Base-by-base conservation (phyloP, 225 moss, liverwort and hornwort species). In the Marchantia paleacea region DNA sequence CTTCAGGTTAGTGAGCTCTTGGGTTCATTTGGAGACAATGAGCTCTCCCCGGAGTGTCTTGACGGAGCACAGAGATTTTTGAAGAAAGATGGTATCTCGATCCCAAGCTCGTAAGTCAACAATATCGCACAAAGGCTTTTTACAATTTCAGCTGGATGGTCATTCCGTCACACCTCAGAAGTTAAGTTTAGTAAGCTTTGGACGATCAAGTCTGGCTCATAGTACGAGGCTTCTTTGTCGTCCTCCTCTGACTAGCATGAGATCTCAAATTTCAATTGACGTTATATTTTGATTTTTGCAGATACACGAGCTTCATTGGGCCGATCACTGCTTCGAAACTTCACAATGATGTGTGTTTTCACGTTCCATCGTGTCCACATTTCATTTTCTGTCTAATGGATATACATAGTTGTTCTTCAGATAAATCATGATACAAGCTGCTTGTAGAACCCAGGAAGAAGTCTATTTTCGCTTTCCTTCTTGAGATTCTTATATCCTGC, bases 11-110 rank as follows among this genome's bases (percentile, higher is more conserved):
- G 97, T 86, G 97, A 97, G 87, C 92, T 97, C 30, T 83, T 97
- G 62, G 97, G 97, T 13, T 97, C 97, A 29, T 97, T 97, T 82
- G 97, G 97, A 76, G 97, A 97, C 75, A 97, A 97, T 63, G 97
- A 97, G 75, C 90, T 97, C 30, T 97, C 97, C 29, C 97, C 97
- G 7, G 95, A 97, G 80, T 97, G 97, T 88, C 85, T 97, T 63
- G 95, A 95, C 80, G 97, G 97, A 20, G 97, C 97, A 39, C 95
- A 97, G 75, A 86, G 97, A 75, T 97, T 97, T 77, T 75, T 97
- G 22, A 97, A 97, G 82, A 85, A 76, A 28, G 93, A 92, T 79
- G 97, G 97, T 24, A 89, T 97, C 68, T 97, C 97, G 16, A 97
- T 97, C 69, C 97, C 97, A 24, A 95, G 94, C 25, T 97, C 97